Base-by-base conservation (phyloP, 768 basidiomycete genomes). In the Boletus fagicola region DNA sequence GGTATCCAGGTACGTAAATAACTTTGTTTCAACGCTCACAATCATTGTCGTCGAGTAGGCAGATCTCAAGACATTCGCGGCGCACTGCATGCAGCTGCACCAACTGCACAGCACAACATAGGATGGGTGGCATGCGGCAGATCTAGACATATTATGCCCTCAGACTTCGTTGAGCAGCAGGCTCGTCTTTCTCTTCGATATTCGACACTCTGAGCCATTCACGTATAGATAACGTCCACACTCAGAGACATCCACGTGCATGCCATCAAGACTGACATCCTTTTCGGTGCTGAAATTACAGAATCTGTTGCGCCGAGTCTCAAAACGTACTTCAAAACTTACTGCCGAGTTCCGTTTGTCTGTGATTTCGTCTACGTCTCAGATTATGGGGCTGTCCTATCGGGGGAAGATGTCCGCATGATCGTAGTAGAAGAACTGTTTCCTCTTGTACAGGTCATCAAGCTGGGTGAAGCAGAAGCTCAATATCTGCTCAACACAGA, bases 61-160 rank as follows among this genome's bases (percentile, higher is more conserved):
- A 22, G 56, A 57, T 13, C 52, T 55, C 8, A 56, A 39, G 18
- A 56, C 56, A 2, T 55, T 54, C 28, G 44, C 56, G 8, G 52
- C 36, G 5, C 56, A 26, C 5, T n/a, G n/a, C n/a, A n/a, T n/a
- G n/a, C n/a, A n/a, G n/a, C n/a, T n/a, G n/a, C n/a, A n/a, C n/a
- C n/a, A n/a, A n/a, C n/a, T n/a, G n/a, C n/a, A n/a, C n/a, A n/a
- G n/a, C n/a, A n/a, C n/a, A n/a, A n/a, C n/a, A n/a, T n/a, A n/a
- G n/a, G n/a, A 13, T 20, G 12, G 42, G 51, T 31, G 51, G n/a
- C n/a, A n/a, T n/a, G n/a, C n/a, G n/a, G n/a, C n/a, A n/a, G n/a
- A n/a, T n/a, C n/a, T n/a, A 20, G 33, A 20, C 31, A 44, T 6
- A 7, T 22, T 3, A 28, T 44, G 2, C 35, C 43, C 11, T 12